phyloP scores from a whole-genome alignment of 441 rosid species.

The Erodium moschatum region DNA sequence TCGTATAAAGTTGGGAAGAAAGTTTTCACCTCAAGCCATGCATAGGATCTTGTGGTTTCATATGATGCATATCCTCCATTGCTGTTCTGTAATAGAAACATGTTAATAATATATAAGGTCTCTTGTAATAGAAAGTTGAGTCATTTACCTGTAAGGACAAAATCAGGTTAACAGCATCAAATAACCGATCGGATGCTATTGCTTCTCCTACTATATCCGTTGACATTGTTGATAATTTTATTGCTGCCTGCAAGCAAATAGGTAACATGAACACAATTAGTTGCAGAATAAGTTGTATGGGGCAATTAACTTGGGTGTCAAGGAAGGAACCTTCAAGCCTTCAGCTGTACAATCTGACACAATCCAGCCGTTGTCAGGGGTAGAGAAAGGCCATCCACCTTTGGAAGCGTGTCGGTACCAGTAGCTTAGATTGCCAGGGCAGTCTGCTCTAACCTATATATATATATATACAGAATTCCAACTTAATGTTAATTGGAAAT shows the following conservation, averaged over 20 bases:
- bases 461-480: slow-evolving; percentile 12
- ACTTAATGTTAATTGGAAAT: too few relatives aligned
- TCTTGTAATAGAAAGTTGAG: not conserved
- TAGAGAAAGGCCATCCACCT: slow-evolving; percentile 98
- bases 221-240: slow-evolving; percentile 59
- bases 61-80: slow-evolving; percentile 77
- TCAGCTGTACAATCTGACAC: slow-evolving; percentile 93
- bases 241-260: slow-evolving; percentile 41
- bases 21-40: slow-evolving; percentile 77
- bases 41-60: slow-evolving; percentile 79
- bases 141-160: slow-evolving; percentile 68
- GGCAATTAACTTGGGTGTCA: not conserved
- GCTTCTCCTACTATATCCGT: slow-evolving; percentile 68
- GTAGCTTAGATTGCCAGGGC: slow-evolving; percentile 64
- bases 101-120: too few relatives aligned
- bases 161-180: slow-evolving; percentile 78
- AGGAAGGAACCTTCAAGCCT: slow-evolving; percentile 61
- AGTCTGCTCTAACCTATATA: slow-evolving; percentile 55
- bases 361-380: slow-evolving; percentile 94
- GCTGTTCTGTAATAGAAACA: slow-evolving; percentile 41
- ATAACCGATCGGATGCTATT: slow-evolving; percentile 42
- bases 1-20: too few relatives aligned
- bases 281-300: too few relatives aligned
- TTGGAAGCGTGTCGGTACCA: slow-evolving; percentile 97
- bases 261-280: too few relatives aligned